Percentiles rank a stretch among this genome's conserved stretches.
phyloP scores from a whole-genome alignment of 2,329 filamentous ascomycete genomes.

The Fusarium ramigenum region DNA sequence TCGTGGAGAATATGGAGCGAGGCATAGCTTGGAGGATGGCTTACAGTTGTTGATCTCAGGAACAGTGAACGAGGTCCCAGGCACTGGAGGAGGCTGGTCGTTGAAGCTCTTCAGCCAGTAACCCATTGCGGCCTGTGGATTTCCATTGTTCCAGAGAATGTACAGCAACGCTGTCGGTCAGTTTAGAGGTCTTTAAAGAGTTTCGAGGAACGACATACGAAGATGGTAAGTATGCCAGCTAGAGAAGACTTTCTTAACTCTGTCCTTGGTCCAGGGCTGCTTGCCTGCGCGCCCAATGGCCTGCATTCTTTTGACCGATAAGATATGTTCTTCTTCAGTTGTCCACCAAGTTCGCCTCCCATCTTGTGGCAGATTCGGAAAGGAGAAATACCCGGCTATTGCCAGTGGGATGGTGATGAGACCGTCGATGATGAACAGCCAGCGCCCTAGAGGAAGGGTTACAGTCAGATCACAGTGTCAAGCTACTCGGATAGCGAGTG shows the following conservation, averaged over 20 bases:
- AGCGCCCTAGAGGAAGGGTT: slow-evolving; percentile 25
- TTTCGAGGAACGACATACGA: background rate
- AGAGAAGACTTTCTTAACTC: slow-evolving; percentile 5
- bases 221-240: slow-evolving; percentile 34
- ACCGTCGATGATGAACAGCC: slow-evolving; percentile 49
- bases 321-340: slow-evolving; percentile 35
- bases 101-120: slow-evolving; percentile 12
- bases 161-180: background rate
- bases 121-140: background rate
- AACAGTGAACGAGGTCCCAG: background rate
- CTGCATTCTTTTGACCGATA: slow-evolving; percentile 18
- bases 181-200: accelerated
- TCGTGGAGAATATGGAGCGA: no score
- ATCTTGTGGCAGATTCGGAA: slow-evolving; percentile 41
- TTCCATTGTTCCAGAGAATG: slow-evolving; percentile 1
- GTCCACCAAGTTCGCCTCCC: slow-evolving; percentile 40
- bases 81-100: background rate
- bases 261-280: slow-evolving; percentile 24
- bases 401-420: slow-evolving; percentile 39
- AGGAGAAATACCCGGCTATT: slow-evolving; percentile 41
- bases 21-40: background rate
- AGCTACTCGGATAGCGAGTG: background rate
- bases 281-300: slow-evolving; percentile 25
- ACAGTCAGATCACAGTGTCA: background rate
- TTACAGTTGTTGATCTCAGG: background rate